Evolutionary conservation across 2,329 filamentous ascomycete species (phyloP).

Genomic region (Epichloe gansuensis): DNA sequence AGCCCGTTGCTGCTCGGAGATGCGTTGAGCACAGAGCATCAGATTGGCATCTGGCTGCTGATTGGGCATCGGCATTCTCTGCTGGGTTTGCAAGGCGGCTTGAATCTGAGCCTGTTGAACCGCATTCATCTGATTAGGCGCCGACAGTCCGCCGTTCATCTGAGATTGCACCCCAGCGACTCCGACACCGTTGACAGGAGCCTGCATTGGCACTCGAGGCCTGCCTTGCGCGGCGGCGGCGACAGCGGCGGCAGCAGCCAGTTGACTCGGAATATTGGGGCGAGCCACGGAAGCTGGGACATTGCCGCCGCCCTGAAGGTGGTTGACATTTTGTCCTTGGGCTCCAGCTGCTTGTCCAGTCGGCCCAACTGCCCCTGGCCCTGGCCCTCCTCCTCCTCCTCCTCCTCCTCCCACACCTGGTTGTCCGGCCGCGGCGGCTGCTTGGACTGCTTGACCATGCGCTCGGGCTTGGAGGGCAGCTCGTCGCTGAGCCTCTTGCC

Average conservation of each 20-base stretch:
- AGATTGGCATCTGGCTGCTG: conserved; percentile 37
- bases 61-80: conserved; percentile 41
- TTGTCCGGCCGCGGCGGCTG: conserved; percentile 28
- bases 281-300: conserved; percentile 21
- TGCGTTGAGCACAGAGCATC: conserved; percentile 51
- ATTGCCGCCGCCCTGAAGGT: conserved; percentile 18
- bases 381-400: conserved; percentile 18
- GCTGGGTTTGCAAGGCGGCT: conserved; percentile 35
- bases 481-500: conserved; percentile 47
- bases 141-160: conserved; percentile 36
- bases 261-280: conserved; percentile 27
- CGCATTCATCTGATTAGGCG: conserved; percentile 47
- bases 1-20: conserved; percentile 51
- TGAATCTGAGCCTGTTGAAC: conserved; percentile 61
- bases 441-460: conserved; percentile 32
- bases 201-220: conserved; percentile 41
- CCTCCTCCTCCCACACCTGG: neutral
- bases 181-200: conserved; percentile 37
- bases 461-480: conserved; percentile 34
- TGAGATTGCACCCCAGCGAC: conserved; percentile 32
- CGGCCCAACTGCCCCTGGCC: conserved; percentile 8
- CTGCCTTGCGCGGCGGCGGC: conserved; percentile 31
- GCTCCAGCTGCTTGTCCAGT: conserved; percentile 11
- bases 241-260: conserved; percentile 27
- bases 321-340: conserved; percentile 16